Evolutionary conservation across 2,329 filamentous ascomycete genomes (phyloP).

Genomic region (Westerdykella aurantiaca): DNA sequence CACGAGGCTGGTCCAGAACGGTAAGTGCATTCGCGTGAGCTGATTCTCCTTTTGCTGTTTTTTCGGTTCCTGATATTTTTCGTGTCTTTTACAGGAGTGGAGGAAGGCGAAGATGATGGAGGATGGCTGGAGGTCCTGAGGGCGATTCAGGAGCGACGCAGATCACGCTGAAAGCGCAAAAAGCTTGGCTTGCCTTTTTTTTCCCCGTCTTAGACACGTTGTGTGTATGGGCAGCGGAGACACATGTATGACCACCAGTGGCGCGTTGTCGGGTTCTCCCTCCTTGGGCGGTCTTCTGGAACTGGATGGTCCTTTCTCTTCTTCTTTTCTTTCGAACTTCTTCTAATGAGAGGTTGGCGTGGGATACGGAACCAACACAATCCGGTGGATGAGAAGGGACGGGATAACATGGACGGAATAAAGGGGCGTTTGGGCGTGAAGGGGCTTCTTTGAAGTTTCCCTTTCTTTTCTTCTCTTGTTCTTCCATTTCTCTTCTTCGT

Average conservation of each 20-base stretch:
- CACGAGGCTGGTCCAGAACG: slow-evolving; percentile 19
- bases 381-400: not conserved
- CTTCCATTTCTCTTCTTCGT: slow-evolving; percentile 2
- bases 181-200: slow-evolving; percentile 7
- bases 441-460: slow-evolving; percentile 2
- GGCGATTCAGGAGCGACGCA: slow-evolving; percentile 20
- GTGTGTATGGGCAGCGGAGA: not conserved
- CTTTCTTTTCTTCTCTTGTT: slow-evolving; percentile 1
- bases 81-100: slow-evolving; percentile 20
- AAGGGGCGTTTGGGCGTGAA: slow-evolving; percentile 12
- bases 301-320: too few species aligned
- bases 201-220: slow-evolving; percentile 1
- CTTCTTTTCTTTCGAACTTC: not conserved
- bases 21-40: slow-evolving; percentile 23
- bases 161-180: slow-evolving; percentile 11
- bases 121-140: slow-evolving; percentile 28
- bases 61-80: slow-evolving; percentile 25
- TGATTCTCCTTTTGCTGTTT: slow-evolving; percentile 16
- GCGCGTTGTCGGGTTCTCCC: too few species aligned
- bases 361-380: not conserved
- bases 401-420: not conserved
- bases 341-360: not conserved
- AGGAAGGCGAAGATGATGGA: slow-evolving; percentile 20
- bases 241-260: not conserved
- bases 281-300: too few species aligned